phyloP scores from a whole-genome alignment of 164 flowering plant genomes.

The Vitis amurensis region DNA sequence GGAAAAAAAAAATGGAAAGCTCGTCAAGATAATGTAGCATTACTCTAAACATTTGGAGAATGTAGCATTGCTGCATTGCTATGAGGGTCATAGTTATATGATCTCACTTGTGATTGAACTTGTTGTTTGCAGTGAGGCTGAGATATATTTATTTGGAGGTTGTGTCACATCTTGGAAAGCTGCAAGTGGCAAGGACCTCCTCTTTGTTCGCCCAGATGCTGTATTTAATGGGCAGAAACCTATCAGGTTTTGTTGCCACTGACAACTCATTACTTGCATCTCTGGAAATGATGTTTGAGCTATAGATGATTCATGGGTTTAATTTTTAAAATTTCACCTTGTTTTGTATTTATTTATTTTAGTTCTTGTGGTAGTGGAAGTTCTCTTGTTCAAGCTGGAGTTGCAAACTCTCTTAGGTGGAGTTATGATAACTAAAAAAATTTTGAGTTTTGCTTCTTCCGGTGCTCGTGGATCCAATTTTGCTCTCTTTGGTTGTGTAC shows the following conservation, averaged over 20 bases:
- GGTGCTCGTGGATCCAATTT: background rate
- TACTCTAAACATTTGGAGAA: no score
- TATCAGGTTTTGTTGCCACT: conserved; percentile 58
- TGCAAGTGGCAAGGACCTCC: conserved; percentile 70
- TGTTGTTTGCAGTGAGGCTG: conserved; percentile 68
- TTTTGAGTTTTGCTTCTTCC: background rate
- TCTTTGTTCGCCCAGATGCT: conserved; percentile 94
- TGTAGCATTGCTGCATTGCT: background rate
- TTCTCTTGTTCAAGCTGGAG: background rate
- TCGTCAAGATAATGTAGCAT: no score
- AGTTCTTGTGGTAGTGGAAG: no score
- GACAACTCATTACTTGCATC: background rate
- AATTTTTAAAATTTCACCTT: no score
- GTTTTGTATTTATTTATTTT: no score
- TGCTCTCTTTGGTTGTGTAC: background rate
- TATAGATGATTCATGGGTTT: no score
- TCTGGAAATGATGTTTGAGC: no score
- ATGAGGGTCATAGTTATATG: background rate
- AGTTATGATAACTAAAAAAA: background rate
- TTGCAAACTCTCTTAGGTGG: background rate
- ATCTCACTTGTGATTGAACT: background rate
- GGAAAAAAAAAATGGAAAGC: no score
- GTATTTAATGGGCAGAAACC: conserved; percentile 89
- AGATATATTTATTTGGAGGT: conserved; percentile 84
- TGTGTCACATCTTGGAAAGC: conserved; percentile 94